Evolutionary conservation across 495 filamentous ascomycete genomes (phyloP).

Genomic region (Massariosphaeria phaeospora): DNA sequence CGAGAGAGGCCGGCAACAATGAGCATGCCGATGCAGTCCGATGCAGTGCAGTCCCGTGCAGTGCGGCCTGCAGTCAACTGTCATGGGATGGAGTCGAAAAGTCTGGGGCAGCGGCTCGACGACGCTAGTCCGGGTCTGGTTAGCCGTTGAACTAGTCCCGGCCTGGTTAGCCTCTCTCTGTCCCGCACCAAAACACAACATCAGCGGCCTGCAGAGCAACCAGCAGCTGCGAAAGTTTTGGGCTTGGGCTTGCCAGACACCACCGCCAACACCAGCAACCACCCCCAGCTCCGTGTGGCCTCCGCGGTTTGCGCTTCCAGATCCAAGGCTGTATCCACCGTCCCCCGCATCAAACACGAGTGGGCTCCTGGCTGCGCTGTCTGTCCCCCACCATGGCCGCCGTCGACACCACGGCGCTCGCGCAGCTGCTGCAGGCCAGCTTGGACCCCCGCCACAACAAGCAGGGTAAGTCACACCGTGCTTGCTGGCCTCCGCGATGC

Average conservation of each 20-base stretch:
- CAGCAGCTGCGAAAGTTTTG: neutral
- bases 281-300: neutral
- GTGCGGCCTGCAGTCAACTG: too few species aligned
- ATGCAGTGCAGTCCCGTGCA: too few species aligned
- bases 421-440: conserved; percentile 77
- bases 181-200: neutral
- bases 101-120: too few species aligned
- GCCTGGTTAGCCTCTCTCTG: too few species aligned
- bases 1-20: too few species aligned
- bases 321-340: too few species aligned
- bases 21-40: too few species aligned
- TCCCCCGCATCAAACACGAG: too few species aligned
- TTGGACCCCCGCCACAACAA: conserved; percentile 80
- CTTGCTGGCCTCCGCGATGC: neutral
- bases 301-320: too few species aligned
- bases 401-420: conserved; percentile 64
- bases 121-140: too few species aligned
- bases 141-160: too few species aligned
- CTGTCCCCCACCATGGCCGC: conserved; percentile 61
- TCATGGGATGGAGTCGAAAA: too few species aligned
- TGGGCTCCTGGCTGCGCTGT: neutral
- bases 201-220: neutral
- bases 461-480: conserved; percentile 58
- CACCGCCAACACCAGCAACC: neutral
- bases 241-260: neutral